Conservation (phyloP, 805 yeast genomes). For the Spathaspora gorwiae region DNA sequence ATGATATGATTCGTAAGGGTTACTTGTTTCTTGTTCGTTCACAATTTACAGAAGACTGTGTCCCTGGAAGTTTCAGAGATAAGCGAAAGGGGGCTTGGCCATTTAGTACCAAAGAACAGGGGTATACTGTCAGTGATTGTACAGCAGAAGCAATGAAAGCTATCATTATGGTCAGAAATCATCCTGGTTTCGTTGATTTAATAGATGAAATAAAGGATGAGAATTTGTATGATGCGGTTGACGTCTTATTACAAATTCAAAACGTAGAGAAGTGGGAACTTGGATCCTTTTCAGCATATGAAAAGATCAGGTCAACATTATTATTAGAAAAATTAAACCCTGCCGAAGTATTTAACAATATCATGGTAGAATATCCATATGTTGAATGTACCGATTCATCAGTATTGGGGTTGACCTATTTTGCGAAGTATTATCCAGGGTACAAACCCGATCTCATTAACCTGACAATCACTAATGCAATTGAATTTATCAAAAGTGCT, state of each 20-base stretch:
- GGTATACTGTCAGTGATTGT: conserved; percentile 94
- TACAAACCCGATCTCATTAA: conserved; percentile 66
- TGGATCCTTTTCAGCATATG: conserved; percentile 94
- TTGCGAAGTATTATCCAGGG: conserved; percentile 55
- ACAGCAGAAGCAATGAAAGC: conserved; percentile 96
- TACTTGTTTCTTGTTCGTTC: conserved; percentile 72
- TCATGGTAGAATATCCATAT: conserved; percentile 97
- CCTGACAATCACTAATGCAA: conserved; percentile 68
- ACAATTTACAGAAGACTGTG: conserved; percentile 81
- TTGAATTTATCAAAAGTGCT: conserved; percentile 59
- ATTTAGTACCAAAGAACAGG: conserved; percentile 91
- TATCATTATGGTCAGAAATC: conserved; percentile 80
- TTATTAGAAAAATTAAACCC: conserved; percentile 78
- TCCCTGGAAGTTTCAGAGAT: conserved; percentile 75
- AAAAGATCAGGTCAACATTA: conserved; percentile 76
- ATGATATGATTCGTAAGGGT: conserved; percentile 57
- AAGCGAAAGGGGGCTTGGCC: conserved; percentile 91
- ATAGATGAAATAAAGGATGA: conserved; percentile 50
- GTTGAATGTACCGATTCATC: conserved; percentile 98
- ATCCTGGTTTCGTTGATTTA: conserved; percentile 46
- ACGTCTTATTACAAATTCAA: conserved; percentile 70
- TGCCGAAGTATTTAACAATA: conserved; percentile 96
- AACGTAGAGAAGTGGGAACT: conserved; percentile 73
- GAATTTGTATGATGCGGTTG: conserved; percentile 64
- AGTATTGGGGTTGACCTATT: conserved; percentile 81